Conservation (phyloP, 2,329 filamentous ascomycete genomes). For the Cladosporium cucumerinum region DNA sequence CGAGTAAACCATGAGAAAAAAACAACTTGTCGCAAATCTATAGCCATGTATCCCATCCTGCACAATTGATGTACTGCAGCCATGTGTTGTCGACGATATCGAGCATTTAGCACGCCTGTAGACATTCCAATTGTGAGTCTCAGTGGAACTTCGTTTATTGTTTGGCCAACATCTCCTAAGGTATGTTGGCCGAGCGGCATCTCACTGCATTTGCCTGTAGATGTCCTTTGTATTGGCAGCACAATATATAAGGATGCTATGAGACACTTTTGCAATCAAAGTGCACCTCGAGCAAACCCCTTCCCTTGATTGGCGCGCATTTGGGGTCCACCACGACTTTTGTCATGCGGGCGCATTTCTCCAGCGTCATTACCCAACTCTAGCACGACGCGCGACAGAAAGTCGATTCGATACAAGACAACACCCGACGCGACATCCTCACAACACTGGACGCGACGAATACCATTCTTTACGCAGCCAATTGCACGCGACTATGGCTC, state of each 20-base stretch:
- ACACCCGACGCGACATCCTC: not conserved
- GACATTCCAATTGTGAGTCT: not conserved
- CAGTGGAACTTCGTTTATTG: not conserved
- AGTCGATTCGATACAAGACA: not conserved
- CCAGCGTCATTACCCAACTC: constrained; percentile 9
- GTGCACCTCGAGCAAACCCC: not conserved
- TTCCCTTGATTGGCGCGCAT: constrained; percentile 12
- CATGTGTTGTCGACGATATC: not conserved
- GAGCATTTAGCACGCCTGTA: not conserved
- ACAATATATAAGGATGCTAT: not conserved
- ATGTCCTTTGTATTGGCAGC: not conserved
- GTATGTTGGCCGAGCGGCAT: not conserved
- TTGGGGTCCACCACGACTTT: not conserved
- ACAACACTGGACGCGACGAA: not conserved
- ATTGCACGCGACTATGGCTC: constrained; percentile 6
- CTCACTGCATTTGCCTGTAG: not conserved
- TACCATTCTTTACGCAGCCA: not conserved
- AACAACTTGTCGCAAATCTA: not conserved
- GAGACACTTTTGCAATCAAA: not conserved
- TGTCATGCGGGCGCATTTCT: constrained; percentile 4
- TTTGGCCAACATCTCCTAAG: not conserved
- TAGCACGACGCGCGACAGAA: not conserved
- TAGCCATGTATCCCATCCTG: not conserved
- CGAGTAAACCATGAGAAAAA: not conserved
- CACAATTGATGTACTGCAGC: not conserved